Base-by-base conservation (phyloP, 164 flowering plant species). In the Paratinospora sagittata region DNA sequence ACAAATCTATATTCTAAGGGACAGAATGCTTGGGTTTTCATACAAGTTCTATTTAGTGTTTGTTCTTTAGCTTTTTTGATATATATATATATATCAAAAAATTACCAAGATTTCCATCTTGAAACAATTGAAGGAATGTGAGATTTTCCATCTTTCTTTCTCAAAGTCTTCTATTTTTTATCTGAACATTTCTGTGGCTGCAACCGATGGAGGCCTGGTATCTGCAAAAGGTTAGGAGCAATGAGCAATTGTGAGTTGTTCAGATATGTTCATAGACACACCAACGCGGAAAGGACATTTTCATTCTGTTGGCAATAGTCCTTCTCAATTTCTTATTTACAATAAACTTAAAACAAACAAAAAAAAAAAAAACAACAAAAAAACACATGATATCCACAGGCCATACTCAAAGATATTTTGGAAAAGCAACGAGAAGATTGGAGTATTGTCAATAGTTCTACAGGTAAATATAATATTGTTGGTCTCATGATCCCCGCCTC, bases 141-240 rank as follows among this genome's bases (percentile, higher is more conserved):
- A 3, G 39, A 36, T 36, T 36, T 36, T 3, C 39, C 34, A 63
- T 27, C 1, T 27, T 27, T 63, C 65, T 26, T 63, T 63, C 16
- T 63, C 30, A 33, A 63, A 27, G n/a, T 63, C 37, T 27, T 63
- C 36, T n/a, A 6, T 63, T 7, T 27, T 33, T 63, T 12, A 27
- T 63, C 63, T 60, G 63, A 16, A 27, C 24, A 62, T 9, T 17
- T 16, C 37, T 72, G 52, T 27, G 68, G 43, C 45, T 45, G 71
- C 17, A 45, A 33, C 23, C 76, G 66, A 17, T 19, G 71, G 45
- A 73, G 76, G 21, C 67, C 76, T 68, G 67, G 76, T 45, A 73
- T 73, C 76, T 73, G 76, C 66, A 43, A 37, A 24, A 60, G 49
- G 39, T 60, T 69, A 19, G 11, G 27, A 49, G 55, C 19, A 17